A percentile compares a stretch with the other conserved stretches of the same genome.
These are phyloP conservation scores for Yamadazyma endophytica DNA, from an alignment of 805 yeast genomes.

Conservation along the genomic window DNA sequence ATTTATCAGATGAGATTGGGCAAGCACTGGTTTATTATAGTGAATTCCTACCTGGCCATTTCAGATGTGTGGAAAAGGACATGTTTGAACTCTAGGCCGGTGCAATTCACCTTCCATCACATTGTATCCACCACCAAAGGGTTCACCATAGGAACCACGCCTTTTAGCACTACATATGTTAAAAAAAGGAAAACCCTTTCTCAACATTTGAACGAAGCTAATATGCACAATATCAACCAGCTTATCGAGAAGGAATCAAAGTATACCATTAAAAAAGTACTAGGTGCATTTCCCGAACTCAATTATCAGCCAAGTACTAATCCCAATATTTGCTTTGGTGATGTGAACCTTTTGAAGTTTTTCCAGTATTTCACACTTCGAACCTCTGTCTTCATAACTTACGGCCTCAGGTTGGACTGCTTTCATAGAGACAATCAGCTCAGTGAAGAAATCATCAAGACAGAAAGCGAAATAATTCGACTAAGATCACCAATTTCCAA, in stretches of 20 bases:
- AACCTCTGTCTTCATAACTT: slow-evolving; percentile 48
- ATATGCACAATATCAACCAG: slow-evolving; percentile 23
- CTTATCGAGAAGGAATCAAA: slow-evolving; percentile 38
- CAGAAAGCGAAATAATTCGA: slow-evolving; percentile 54
- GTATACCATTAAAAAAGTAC: slow-evolving; percentile 16
- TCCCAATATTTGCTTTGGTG: slow-evolving; percentile 15
- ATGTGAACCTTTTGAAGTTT: slow-evolving; percentile 36
- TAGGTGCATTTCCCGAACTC: slow-evolving; percentile 10
- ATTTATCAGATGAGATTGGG: slow-evolving; percentile 68
- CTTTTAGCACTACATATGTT: slow-evolving; percentile 45
- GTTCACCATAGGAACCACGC: slow-evolving; percentile 64
- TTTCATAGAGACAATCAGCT: slow-evolving; percentile 29
- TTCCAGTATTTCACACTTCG: slow-evolving; percentile 50
- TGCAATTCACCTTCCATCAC: slow-evolving; percentile 62
- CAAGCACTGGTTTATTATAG: slow-evolving; percentile 51
- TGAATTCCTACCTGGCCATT: slow-evolving; percentile 58
- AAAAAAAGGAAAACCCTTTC: slow-evolving; percentile 47
- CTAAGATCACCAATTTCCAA: slow-evolving; percentile 57
- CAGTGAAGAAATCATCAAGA: slow-evolving; percentile 49
- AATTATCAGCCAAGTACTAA: slow-evolving; percentile 18
- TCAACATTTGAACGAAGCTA: slow-evolving; percentile 36
- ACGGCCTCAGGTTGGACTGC: slow-evolving; percentile 47
- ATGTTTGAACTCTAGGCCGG: slow-evolving; percentile 65
- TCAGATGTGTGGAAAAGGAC: slow-evolving; percentile 46
- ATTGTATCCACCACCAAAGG: slow-evolving; percentile 53